These are phyloP conservation scores for Aureobasidium pullulans DNA, from an alignment of 2,329 filamentous ascomycete genomes.

Conservation along the genomic window DNA sequence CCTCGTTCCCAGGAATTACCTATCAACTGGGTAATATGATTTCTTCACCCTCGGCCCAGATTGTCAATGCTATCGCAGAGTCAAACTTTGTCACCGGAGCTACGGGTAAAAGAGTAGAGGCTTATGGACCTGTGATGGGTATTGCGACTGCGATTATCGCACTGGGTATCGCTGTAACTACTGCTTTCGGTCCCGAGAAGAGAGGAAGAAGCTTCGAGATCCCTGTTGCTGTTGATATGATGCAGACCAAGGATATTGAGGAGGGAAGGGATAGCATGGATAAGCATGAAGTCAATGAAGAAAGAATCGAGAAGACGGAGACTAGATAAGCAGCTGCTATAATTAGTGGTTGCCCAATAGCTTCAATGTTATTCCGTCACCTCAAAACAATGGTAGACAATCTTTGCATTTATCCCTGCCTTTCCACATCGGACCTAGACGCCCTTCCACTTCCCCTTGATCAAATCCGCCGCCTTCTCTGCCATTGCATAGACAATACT, in stretches of 20 bases:
- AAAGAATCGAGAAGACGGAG: background rate
- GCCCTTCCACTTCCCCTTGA: too few relatives aligned
- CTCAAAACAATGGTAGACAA: too few relatives aligned
- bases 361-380: too few relatives aligned
- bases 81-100: constrained; percentile 47
- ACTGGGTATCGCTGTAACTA: constrained; percentile 59
- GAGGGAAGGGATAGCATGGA: constrained; percentile 12
- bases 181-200: constrained; percentile 66
- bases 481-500: constrained; percentile 20
- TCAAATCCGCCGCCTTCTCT: constrained; percentile 15
- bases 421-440: too few relatives aligned
- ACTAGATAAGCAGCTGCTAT: background rate
- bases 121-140: constrained; percentile 69
- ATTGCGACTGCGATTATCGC: constrained; percentile 71
- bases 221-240: constrained; percentile 34
- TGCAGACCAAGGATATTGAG: constrained; percentile 15
- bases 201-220: constrained; percentile 63
- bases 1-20: constrained; percentile 61
- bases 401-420: too few relatives aligned
- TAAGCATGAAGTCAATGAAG: constrained; percentile 3
- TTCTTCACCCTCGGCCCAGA: constrained; percentile 56
- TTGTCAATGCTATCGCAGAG: constrained; percentile 68
- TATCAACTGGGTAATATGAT: constrained; percentile 68
- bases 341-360: too few relatives aligned
- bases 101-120: constrained; percentile 53